Conservation (phyloP, 495 filamentous ascomycete species). For the Penicillium flavigenum region DNA sequence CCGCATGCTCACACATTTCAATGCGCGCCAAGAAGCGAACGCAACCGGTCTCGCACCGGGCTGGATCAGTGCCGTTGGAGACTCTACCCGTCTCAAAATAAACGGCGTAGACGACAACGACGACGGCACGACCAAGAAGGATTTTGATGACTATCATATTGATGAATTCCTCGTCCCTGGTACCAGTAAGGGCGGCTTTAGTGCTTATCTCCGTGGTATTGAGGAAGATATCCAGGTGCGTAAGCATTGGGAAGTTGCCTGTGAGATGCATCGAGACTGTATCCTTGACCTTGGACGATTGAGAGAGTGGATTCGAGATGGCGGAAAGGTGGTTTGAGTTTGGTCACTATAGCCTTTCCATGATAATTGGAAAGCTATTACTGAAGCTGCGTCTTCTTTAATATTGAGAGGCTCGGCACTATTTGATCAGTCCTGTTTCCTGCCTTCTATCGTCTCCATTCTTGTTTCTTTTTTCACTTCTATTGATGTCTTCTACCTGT, state of each 20-base stretch:
- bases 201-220: slow-evolving; percentile 58
- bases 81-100: slow-evolving; percentile 38
- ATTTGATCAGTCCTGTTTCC: neutral
- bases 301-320: slow-evolving; percentile 50
- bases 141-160: slow-evolving; percentile 19
- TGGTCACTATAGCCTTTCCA: no score
- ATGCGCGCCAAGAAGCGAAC: slow-evolving; percentile 55
- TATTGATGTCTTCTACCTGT: neutral
- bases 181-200: slow-evolving; percentile 45
- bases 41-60: slow-evolving; percentile 47
- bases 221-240: slow-evolving; percentile 64
- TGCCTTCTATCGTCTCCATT: neutral
- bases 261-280: slow-evolving; percentile 61
- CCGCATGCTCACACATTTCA: slow-evolving; percentile 66
- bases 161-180: slow-evolving; percentile 33
- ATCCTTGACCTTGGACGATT: slow-evolving; percentile 59
- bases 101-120: slow-evolving; percentile 21
- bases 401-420: neutral
- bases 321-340: slow-evolving; percentile 34
- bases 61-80: slow-evolving; percentile 60
- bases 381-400: neutral
- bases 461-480: neutral
- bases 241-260: slow-evolving; percentile 62
- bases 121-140: slow-evolving; percentile 17
- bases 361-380: neutral